Conservation (phyloP, 2,329 filamentous ascomycete genomes). For the Cordyceps javanica region DNA sequence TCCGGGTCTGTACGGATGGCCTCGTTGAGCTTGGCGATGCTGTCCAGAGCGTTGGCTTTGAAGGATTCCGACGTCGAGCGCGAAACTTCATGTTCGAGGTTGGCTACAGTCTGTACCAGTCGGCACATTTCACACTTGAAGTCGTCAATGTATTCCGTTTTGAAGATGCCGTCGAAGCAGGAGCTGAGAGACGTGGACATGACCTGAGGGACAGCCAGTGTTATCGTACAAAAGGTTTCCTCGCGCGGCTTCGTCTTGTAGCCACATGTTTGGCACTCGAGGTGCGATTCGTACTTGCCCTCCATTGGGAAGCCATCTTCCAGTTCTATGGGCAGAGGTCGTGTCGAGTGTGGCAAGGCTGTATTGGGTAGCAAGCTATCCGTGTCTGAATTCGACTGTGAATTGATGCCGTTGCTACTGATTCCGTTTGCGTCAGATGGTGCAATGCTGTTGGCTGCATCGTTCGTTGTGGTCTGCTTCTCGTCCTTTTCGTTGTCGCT, state of each 20-base stretch:
- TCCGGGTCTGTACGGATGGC: constrained; percentile 81
- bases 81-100: constrained; percentile 54
- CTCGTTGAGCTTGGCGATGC: constrained; percentile 58
- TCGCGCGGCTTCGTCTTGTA: constrained; percentile 81
- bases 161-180: constrained; percentile 91
- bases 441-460: neutral
- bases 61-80: constrained; percentile 48
- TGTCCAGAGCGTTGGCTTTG: constrained; percentile 44
- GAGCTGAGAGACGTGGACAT: constrained; percentile 73
- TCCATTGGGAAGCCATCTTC: constrained; percentile 86
- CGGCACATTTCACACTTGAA: constrained; percentile 94
- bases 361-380: constrained; percentile 14
- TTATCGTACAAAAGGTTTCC: constrained; percentile 86
- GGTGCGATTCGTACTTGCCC: constrained; percentile 87
- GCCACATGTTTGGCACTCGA: constrained; percentile 83
- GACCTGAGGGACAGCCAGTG: constrained; percentile 81
- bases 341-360: constrained; percentile 16
- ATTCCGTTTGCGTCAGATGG: neutral
- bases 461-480: neutral
- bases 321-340: constrained; percentile 31
- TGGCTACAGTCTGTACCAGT: constrained; percentile 68
- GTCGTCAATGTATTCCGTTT: constrained; percentile 93
- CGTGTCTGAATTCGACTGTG: constrained; percentile 1
- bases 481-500: constrained; percentile 17
- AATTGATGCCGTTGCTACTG: constrained; percentile 11